A percentile compares a stretch with the other conserved stretches of the same genome.
Evolutionary conservation across 1,284 basidiomycete genomes (phyloP).

Genomic region (Leccinum variabile): DNA sequence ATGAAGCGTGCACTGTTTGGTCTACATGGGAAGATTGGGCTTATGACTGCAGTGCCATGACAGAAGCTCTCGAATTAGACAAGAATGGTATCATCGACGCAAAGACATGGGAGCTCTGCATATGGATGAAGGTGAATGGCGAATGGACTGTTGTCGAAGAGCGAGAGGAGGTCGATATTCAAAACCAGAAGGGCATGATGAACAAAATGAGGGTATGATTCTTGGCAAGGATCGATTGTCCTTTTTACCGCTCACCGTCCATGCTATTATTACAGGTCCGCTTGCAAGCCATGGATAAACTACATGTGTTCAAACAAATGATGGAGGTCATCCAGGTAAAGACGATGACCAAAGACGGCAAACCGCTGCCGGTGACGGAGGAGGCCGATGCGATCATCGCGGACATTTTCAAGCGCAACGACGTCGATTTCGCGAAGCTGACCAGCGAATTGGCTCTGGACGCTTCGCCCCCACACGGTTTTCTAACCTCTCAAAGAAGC

Average conservation of each 20-base stretch:
- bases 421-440: conserved; percentile 32
- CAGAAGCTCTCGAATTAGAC: conserved; percentile 23
- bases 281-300: conserved; percentile 32
- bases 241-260: conserved; percentile 1
- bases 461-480: conserved; percentile 23
- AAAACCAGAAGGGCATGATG: conserved; percentile 31
- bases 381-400: conserved; percentile 35
- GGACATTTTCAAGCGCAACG: conserved; percentile 35
- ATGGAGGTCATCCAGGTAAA: conserved; percentile 37
- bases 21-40: conserved; percentile 36
- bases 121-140: conserved; percentile 35
- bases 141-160: conserved; percentile 33
- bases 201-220: conserved; percentile 29
- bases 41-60: conserved; percentile 35
- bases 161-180: conserved; percentile 23
- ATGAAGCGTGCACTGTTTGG: conserved; percentile 28
- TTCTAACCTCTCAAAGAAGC: conserved; percentile 28
- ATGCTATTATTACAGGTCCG: conserved; percentile 21
- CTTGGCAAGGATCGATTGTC: not conserved
- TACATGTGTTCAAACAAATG: conserved; percentile 33
- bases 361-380: conserved; percentile 26
- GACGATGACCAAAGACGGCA: conserved; percentile 29
- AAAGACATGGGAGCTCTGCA: conserved; percentile 33
- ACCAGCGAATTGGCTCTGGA: conserved; percentile 27
- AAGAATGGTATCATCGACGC: conserved; percentile 20